Evolutionary conservation across 1,284 basidiomycete genomes (phyloP), one percentile per base, ranked within the genome.

Genomic region (Pseudozyma sp.): DNA sequence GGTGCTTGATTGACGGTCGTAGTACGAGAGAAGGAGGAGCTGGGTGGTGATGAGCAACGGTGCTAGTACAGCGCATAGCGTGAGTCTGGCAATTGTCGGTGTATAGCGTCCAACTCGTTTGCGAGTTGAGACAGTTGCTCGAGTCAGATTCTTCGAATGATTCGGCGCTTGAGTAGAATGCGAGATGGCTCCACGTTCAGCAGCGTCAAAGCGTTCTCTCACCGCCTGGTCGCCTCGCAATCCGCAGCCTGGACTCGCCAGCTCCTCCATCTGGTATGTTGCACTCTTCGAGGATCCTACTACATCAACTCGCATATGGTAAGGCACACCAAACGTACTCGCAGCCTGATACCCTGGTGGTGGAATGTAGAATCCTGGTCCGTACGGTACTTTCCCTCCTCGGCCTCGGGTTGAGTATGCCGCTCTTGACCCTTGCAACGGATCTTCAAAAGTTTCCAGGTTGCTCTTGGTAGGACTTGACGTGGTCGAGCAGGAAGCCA

Each of bases 351-450:
- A 68, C 8, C 70, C 70, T 1, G 64, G 64, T 1, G 70, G 70
- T 1, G 70, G 64, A 10, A 68, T 59, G n/a, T 72, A 72, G 43
- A 71, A 71, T 34, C 69, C 69, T 2, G 52, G 54, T 12, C 58
- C 68, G 18, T 54, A 62, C n/a, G 45, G 18, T 9, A 61, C 34
- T 16, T 39, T 68, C 0, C n/a, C 43, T 19, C 49, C 43, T 31
- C 1, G 16, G 1, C 8, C 31, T 3, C 14, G 9, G n/a, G 36
- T 31, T 31, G 12, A 3, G 43, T 44, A 25, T 40, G 39, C 13
- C 10, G 19, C 11, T n/a, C 52, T 16, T 6, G 53, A 10, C 18
- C 13, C 19, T 13, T 21, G 34, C 44, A 56, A 40, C 25, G 54
- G 54, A 13, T 56, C 48, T 34, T 25, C 40, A 49, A 25, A 21